Evolutionary conservation across 1,284 basidiomycete species (phyloP).

Genomic region (Apiotrichum sp.): DNA sequence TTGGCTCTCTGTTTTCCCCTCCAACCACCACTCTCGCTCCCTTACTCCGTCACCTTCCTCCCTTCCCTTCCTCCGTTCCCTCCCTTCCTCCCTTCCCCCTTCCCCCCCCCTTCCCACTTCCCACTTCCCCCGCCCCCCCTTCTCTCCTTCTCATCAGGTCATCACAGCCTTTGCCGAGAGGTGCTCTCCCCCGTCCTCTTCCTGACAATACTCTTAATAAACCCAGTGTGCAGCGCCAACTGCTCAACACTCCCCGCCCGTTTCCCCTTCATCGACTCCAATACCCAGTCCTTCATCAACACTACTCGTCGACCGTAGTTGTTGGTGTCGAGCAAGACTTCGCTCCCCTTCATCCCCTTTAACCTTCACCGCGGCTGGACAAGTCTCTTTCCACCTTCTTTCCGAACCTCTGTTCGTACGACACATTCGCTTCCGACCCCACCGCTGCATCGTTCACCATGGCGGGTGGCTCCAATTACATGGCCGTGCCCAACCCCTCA

Average conservation of each 20-base stretch:
- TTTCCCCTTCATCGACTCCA: no score
- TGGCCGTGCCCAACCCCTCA: neutral
- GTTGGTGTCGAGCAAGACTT: no score
- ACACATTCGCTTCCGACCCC: neutral
- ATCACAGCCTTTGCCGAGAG: neutral
- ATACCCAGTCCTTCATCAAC: no score
- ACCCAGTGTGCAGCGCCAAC: no score
- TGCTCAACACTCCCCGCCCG: no score
- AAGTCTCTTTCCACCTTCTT: neutral
- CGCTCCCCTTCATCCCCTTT: neutral
- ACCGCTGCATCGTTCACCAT: constrained; percentile 4
- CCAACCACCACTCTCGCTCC: neutral
- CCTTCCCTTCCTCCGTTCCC: neutral
- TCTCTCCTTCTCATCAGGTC: neutral
- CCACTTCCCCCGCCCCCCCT: neutral
- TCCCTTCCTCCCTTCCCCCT: neutral
- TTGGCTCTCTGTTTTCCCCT: neutral
- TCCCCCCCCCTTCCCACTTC: neutral
- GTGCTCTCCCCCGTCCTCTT: neutral
- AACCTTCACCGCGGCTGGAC: neutral
- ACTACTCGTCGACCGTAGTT: no score
- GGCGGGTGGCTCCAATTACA: constrained; percentile 1
- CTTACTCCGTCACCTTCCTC: neutral
- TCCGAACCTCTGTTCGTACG: neutral
- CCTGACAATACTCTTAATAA: neutral